A percentile compares a stretch with the other conserved stretches of the same genome.
Evolutionary conservation across 768 basidiomycete genomes (phyloP).

Genomic region (Serendipita sp.): DNA sequence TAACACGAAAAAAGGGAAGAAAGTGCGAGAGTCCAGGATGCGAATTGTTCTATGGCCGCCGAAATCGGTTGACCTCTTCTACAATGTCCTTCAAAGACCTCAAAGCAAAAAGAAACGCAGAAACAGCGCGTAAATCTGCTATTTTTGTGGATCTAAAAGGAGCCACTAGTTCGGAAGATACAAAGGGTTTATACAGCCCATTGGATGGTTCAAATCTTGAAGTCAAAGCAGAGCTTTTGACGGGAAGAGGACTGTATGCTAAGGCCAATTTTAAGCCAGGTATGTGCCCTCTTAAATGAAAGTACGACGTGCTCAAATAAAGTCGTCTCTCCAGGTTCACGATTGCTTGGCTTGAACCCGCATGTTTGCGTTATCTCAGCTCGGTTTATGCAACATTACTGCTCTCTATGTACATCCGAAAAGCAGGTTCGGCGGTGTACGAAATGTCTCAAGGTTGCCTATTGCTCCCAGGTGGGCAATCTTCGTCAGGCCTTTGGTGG

Average conservation of each 20-base stretch:
- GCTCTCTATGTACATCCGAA: conserved; percentile 43
- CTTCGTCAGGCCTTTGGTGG: neutral
- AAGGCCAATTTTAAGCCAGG: conserved; percentile 23
- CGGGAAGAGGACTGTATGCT: conserved; percentile 33
- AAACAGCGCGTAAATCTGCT: neutral
- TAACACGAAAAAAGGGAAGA: neutral
- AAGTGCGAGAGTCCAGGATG: neutral
- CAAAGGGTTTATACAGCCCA: neutral
- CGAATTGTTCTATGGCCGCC: neutral
- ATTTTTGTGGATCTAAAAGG: neutral
- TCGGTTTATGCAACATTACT: conserved; percentile 40
- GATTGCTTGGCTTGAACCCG: conserved; percentile 41
- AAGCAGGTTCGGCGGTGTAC: conserved; percentile 39
- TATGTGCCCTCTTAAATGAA: conserved; percentile 11
- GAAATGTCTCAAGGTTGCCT: conserved; percentile 49
- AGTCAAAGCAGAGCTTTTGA: neutral
- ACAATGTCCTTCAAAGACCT: conserved; percentile 1
- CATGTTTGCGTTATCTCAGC: conserved; percentile 50
- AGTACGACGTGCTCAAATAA: neutral
- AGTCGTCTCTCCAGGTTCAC: conserved; percentile 30
- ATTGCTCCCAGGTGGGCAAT: conserved; percentile 53
- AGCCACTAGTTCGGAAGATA: neutral
- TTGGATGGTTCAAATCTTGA: neutral
- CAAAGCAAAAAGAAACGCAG: neutral
- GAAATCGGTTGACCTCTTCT: neutral